Evolutionary conservation across 2,329 filamentous ascomycete species (phyloP), one percentile per base, ranked within the genome.

Genomic region (Fusarium nelsonii): DNA sequence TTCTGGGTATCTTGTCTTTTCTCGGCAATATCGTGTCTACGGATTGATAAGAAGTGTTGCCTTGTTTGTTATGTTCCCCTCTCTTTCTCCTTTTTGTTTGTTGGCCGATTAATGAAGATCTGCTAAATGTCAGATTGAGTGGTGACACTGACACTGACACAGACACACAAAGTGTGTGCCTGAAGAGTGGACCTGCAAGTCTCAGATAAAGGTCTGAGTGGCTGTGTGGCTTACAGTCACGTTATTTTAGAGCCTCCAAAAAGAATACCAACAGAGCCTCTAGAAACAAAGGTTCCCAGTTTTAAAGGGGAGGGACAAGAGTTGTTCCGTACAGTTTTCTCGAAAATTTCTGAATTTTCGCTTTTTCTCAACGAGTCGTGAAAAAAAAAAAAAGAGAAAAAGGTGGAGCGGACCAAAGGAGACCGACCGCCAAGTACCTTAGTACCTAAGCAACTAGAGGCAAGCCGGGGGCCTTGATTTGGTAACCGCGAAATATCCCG

Each of bases 181-280:
- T 69, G 52, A 53, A 41, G 36, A 52, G 66, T 70, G 66, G 66
- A 58, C 10, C 48, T 50, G 57, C 36, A 37, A 30, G 23, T 36
- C 14, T 34, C 26, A 26, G 61, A 52, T 67, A 61, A 62, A 49
- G 46, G 37, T 62, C 58, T 23, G 51, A n/a, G 34, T 66, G 60
- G 59, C 49, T 62, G 46, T 23, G 23, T 48, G 52, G 51, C 41
- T 54, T 45, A 11, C 9, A 15, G 52, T 63, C 68, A 71, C 69
- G 65, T 64, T 70, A 52, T 56, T 65, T 36, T 65, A 44, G 66
- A 56, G 60, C 14, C 12, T 15, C 34, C 34, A n/a, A 7, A 8
- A 34, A 30, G 43, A 45, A 34, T 8, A 8, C 10, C 30, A 23
- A 23, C 23, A 23, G 23, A 23, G 23, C 30, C 30, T 30, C 30